A percentile compares a stretch with the other conserved stretches of the same genome.
Evolutionary conservation across 257 asterid genomes (phyloP).

Genomic region (Rehmannia glutinosa): DNA sequence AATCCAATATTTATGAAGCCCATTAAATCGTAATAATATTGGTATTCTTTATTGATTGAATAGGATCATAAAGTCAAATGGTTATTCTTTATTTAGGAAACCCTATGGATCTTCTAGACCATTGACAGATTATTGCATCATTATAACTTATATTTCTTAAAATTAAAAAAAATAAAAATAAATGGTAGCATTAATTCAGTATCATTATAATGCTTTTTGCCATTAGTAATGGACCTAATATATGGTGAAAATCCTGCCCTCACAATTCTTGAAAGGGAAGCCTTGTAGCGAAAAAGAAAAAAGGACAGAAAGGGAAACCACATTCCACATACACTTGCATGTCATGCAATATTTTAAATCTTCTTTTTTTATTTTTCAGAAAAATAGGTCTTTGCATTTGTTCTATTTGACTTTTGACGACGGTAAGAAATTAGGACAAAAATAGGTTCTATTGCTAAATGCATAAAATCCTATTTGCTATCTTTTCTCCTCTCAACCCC

Average conservation of each 20-base stretch:
- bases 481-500: not conserved
- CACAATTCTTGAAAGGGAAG: not conserved
- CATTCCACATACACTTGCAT: not conserved
- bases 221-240: too few relatives aligned
- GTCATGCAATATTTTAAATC: not conserved
- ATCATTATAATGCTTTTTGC: not conserved
- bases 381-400: not conserved
- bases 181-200: not conserved
- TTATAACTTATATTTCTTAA: too few relatives aligned
- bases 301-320: not conserved
- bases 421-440: not conserved
- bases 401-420: not conserved
- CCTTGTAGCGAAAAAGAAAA: not conserved
- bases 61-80: too few relatives aligned
- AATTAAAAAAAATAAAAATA: too few relatives aligned
- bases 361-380: too few relatives aligned
- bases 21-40: too few relatives aligned
- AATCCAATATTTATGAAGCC: too few relatives aligned
- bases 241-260: not conserved
- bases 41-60: too few relatives aligned
- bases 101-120: too few relatives aligned
- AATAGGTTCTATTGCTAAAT: not conserved
- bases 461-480: not conserved
- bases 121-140: too few relatives aligned
- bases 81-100: too few relatives aligned